Conservation (phyloP, 768 basidiomycete genomes). For the Lactifluus hygrophoroides region DNA sequence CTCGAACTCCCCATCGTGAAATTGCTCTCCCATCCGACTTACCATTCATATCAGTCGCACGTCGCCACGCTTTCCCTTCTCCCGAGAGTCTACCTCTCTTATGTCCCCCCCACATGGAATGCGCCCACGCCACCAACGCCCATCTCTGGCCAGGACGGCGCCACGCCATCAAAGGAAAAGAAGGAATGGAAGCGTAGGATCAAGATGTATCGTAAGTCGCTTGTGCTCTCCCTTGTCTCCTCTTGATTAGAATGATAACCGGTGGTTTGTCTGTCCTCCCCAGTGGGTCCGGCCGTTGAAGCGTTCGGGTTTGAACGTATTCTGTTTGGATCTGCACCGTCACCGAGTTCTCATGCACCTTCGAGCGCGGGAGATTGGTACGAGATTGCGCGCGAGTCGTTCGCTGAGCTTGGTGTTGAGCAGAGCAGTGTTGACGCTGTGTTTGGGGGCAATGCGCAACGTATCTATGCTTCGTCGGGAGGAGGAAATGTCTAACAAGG, state of each 20-base stretch:
- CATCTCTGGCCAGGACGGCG: slow-evolving; percentile 28
- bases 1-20: slow-evolving; percentile 65
- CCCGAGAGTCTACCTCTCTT: slow-evolving; percentile 63
- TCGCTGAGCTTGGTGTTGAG: slow-evolving; percentile 72
- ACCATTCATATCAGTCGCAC: slow-evolving; percentile 63
- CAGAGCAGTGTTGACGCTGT: slow-evolving; percentile 70
- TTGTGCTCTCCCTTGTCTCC: background rate
- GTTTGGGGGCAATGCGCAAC: slow-evolving; percentile 46
- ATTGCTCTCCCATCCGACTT: slow-evolving; percentile 69
- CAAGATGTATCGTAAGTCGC: slow-evolving; percentile 75
- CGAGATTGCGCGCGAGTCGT: slow-evolving; percentile 66
- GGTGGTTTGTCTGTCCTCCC: too few species aligned
- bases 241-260: background rate
- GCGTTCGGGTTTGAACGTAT: slow-evolving; percentile 81
- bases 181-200: slow-evolving; percentile 59
- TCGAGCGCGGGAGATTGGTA: slow-evolving; percentile 68
- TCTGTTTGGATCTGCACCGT: slow-evolving; percentile 72
- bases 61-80: slow-evolving; percentile 66
- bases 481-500: background rate
- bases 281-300: slow-evolving; percentile 76
- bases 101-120: slow-evolving; percentile 70
- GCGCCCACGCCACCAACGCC: slow-evolving; percentile 44
- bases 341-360: slow-evolving; percentile 37
- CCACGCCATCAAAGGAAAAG: slow-evolving; percentile 34
- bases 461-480: slow-evolving; percentile 30